These are phyloP conservation scores for Arachnopeziza araneosa DNA, from an alignment of 2,329 filamentous ascomycete genomes.

Conservation along the genomic window DNA sequence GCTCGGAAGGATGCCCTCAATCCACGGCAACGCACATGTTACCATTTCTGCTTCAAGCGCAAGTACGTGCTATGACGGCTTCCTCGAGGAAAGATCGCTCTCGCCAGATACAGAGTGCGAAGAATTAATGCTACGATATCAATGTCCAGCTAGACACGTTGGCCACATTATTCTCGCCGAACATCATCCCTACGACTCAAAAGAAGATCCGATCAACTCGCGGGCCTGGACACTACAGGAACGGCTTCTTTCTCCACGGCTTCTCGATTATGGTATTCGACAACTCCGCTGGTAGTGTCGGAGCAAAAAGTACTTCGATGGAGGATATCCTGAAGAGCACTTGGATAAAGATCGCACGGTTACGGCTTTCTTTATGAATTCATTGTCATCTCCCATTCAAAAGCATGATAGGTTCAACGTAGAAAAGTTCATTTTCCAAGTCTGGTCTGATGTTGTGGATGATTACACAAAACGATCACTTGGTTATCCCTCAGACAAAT, in stretches of 20 bases:
- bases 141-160: neutral
- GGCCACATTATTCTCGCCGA: neutral
- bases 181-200: neutral
- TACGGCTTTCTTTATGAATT: neutral
- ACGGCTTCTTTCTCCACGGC: neutral
- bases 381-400: neutral
- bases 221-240: conserved; percentile 4
- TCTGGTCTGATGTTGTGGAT: neutral
- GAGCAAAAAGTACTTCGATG: neutral
- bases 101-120: neutral
- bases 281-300: neutral
- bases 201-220: neutral
- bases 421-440: neutral
- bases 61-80: neutral
- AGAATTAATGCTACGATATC: neutral
- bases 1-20: neutral
- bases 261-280: neutral
- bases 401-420: neutral
- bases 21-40: neutral
- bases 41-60: neutral
- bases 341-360: neutral
- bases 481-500: neutral
- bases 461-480: neutral
- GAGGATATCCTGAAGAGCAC: neutral
- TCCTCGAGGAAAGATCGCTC: neutral